These are phyloP conservation scores for Paraglomus brasilianum DNA, from an alignment of 192 early-diverging fungal genomes.

Conservation along the genomic window DNA sequence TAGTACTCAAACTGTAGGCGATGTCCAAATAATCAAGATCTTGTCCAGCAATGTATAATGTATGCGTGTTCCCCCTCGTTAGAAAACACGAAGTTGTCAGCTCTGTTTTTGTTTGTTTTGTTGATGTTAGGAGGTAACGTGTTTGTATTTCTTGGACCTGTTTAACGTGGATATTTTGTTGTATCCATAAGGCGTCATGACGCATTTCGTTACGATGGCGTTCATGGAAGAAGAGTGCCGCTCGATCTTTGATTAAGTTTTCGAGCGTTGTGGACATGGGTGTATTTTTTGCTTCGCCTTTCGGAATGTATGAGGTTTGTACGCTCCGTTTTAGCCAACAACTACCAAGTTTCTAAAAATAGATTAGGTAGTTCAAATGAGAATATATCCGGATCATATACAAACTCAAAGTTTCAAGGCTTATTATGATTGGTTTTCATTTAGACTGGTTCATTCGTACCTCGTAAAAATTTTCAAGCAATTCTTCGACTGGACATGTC, in stretches of 20 bases:
- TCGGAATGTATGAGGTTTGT: constrained; percentile 48
- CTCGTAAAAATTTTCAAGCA: constrained; percentile 69
- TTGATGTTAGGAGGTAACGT: constrained; percentile 44
- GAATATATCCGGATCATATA: constrained; percentile 39
- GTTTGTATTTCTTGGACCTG: constrained; percentile 69
- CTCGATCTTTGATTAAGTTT: constrained; percentile 67
- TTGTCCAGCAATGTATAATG: not conserved
- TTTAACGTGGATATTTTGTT: constrained; percentile 63
- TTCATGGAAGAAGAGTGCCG: constrained; percentile 77
- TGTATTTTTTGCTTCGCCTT: constrained; percentile 49
- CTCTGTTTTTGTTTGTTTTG: constrained; percentile 29
- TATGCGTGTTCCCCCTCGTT: not conserved
- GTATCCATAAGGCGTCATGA: constrained; percentile 52
- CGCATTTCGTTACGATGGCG: constrained; percentile 49
- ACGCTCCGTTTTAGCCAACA: constrained; percentile 67
- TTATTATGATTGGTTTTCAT: too few species aligned
- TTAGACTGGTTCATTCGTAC: not conserved
- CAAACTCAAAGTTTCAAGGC: constrained; percentile 10
- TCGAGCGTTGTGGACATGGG: constrained; percentile 52
- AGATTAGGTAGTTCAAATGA: too few species aligned
- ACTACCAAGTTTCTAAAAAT: constrained; percentile 53
- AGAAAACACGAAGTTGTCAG: constrained; percentile 17
- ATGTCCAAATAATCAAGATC: constrained; percentile 14
- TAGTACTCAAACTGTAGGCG: not conserved
- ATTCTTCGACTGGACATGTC: constrained; percentile 66